A percentile compares a stretch with the other conserved stretches of the same genome.
These are phyloP conservation scores for Hypericum androsaemum DNA, from an alignment of 345 rosid species.

Conservation along the genomic window DNA sequence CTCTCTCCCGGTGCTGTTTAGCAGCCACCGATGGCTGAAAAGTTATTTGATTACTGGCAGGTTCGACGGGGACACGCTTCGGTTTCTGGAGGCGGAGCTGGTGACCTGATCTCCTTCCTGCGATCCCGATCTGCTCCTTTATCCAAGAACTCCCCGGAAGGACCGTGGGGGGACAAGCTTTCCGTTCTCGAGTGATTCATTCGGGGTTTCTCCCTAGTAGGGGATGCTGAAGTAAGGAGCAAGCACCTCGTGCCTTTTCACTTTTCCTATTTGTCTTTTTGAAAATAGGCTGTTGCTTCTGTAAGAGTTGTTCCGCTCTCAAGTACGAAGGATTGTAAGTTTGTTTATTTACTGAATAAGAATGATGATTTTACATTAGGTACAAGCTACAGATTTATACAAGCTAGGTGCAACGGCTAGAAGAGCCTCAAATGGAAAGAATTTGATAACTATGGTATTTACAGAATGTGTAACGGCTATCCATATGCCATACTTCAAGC, in stretches of 20 bases:
- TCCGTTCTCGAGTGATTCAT: slow-evolving; percentile 58
- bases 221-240: slow-evolving; percentile 49
- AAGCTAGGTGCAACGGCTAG: too few species aligned
- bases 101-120: slow-evolving; percentile 44
- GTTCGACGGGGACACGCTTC: slow-evolving; percentile 48
- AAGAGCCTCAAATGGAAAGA: too few species aligned
- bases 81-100: slow-evolving; percentile 44
- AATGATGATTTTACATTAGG: too few species aligned
- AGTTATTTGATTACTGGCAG: slow-evolving; percentile 25
- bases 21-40: neutral
- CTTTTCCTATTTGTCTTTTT: neutral
- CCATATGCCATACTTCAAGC: too few species aligned
- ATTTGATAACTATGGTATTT: too few species aligned
- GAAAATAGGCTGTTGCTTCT: neutral
- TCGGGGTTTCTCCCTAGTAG: slow-evolving; percentile 59
- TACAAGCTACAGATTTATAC: too few species aligned
- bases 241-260: neutral
- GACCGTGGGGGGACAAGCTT: slow-evolving; percentile 47
- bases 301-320: slow-evolving; percentile 63
- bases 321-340: slow-evolving; percentile 83
- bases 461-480: too few species aligned
- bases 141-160: slow-evolving; percentile 32
- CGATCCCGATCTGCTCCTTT: slow-evolving; percentile 35
- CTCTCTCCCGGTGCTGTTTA: neutral
- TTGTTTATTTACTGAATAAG: too few species aligned